Percentiles rank a stretch among this genome's conserved stretches.
Conservation (phyloP, 352 stramenopile species). For the Phytophthora vignae region DNA sequence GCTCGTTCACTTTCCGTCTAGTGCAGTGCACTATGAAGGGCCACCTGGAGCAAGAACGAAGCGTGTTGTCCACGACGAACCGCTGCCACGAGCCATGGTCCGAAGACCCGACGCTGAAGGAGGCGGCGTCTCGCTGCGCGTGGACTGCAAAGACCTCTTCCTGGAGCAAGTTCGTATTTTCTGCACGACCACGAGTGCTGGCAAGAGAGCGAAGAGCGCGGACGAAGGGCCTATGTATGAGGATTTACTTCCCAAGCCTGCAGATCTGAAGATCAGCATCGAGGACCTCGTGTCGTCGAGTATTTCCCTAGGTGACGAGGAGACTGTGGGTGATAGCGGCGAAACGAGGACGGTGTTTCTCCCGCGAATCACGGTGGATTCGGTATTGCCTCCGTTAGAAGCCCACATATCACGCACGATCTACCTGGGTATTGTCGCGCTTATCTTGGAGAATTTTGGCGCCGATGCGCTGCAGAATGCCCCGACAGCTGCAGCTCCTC, state of each 20-base stretch:
- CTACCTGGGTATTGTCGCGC: slow-evolving; percentile 72
- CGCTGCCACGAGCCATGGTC: slow-evolving; percentile 20
- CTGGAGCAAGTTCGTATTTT: slow-evolving; percentile 70
- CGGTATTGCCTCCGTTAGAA: slow-evolving; percentile 40
- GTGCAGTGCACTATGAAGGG: slow-evolving; percentile 55
- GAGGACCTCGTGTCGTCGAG: slow-evolving; percentile 71
- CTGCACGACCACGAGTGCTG: slow-evolving; percentile 27
- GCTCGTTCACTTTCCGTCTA: slow-evolving; percentile 74
- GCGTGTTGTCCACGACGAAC: slow-evolving; percentile 38
- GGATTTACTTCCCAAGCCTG: slow-evolving; percentile 47
- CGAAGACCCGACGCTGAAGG: slow-evolving; percentile 12
- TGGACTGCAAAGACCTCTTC: slow-evolving; percentile 51
- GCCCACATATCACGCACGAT: slow-evolving; percentile 44
- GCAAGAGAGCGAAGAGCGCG: slow-evolving; percentile 11
- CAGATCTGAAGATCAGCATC: slow-evolving; percentile 69
- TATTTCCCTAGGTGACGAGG: slow-evolving; percentile 44
- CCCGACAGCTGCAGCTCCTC: slow-evolving; percentile 5
- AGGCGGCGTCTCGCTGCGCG: slow-evolving; percentile 35
- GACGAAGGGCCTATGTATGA: slow-evolving; percentile 32
- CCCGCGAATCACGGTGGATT: slow-evolving; percentile 73
- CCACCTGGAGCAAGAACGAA: slow-evolving; percentile 42
- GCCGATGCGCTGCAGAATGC: slow-evolving; percentile 60
- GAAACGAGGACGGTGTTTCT: slow-evolving; percentile 41
- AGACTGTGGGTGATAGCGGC: slow-evolving; percentile 11
- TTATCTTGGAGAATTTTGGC: slow-evolving; percentile 80